phyloP scores from a whole-genome alignment of 306 rosid species.

The Dalbergia oliveri region DNA sequence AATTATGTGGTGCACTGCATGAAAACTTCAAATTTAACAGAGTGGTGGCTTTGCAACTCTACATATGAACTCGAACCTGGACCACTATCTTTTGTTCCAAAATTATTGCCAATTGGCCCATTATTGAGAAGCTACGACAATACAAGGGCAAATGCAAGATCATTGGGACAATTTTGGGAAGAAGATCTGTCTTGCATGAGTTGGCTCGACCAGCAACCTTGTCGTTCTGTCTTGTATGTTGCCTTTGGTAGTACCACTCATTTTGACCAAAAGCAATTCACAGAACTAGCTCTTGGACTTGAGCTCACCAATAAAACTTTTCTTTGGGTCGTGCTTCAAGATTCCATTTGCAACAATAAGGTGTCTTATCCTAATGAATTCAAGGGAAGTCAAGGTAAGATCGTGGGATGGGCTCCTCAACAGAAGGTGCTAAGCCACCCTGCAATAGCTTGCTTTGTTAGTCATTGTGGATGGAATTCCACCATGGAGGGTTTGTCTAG shows the following conservation, averaged over 20 bases:
- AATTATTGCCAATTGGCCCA: constrained; percentile 39
- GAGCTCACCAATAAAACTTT: constrained; percentile 18
- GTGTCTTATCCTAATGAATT: constrained; percentile 27
- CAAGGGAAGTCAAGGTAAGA: constrained; percentile 5
- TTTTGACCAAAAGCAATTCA: constrained; percentile 28
- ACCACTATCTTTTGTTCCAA: constrained; percentile 1
- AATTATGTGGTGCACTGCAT: neutral
- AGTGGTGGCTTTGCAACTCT: constrained; percentile 37
- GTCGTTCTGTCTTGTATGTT: constrained; percentile 14
- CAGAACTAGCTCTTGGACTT: constrained; percentile 36
- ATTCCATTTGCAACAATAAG: neutral
- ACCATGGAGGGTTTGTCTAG: constrained; percentile 47
- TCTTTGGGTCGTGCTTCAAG: constrained; percentile 51
- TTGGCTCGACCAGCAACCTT: constrained; percentile 44
- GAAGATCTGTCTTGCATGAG: constrained; percentile 35
- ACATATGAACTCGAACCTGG: constrained; percentile 22
- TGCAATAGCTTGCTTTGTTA: constrained; percentile 48
- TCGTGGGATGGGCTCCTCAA: constrained; percentile 53
- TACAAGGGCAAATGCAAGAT: neutral
- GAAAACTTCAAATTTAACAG: neutral
- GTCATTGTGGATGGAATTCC: constrained; percentile 59
- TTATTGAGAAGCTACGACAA: neutral
- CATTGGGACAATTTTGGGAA: constrained; percentile 41
- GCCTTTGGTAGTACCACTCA: constrained; percentile 22
- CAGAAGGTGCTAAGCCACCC: constrained; percentile 46